Evolutionary conservation across 192 early-diverging fungal genomes (phyloP).

Genomic region (Podila epicladia): DNA sequence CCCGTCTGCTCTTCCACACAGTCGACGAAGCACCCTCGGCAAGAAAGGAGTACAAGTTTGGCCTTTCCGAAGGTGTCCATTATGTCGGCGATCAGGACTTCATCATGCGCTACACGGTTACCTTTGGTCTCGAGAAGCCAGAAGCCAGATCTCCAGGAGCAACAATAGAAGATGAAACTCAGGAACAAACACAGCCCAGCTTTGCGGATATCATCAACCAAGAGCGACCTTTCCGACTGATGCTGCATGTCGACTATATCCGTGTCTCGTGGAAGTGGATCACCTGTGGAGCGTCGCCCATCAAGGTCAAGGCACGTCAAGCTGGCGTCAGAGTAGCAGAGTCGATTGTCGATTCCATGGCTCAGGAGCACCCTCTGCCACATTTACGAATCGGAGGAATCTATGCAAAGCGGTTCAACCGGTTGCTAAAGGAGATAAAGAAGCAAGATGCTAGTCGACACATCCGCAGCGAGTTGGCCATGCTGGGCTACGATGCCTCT

Average conservation of each 20-base stretch:
- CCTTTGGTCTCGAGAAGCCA: not conserved
- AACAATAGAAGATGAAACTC: not conserved
- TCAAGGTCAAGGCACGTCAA: not conserved
- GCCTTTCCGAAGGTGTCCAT: constrained; percentile 17
- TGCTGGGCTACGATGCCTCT: constrained; percentile 25
- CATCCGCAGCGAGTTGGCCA: constrained; percentile 25
- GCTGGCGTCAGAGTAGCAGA: not conserved
- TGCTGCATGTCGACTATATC: constrained; percentile 34
- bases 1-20: constrained; percentile 14
- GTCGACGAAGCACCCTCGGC: constrained; percentile 26
- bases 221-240: not conserved
- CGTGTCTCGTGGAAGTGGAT: constrained; percentile 42
- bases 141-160: not conserved
- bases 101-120: constrained; percentile 32
- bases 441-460: constrained; percentile 1
- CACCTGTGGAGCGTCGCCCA: constrained; percentile 13
- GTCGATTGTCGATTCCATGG: constrained; percentile 5
- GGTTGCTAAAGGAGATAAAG: constrained; percentile 16
- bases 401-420: constrained; percentile 26
- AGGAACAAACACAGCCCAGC: not conserved
- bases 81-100: constrained; percentile 36
- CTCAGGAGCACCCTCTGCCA: constrained; percentile 7
- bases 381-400: constrained; percentile 29
- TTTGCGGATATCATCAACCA: not conserved
- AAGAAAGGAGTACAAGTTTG: constrained; percentile 39